Conservation (phyloP, 2,329 filamentous ascomycete genomes). For the Claviceps fusiformis region DNA sequence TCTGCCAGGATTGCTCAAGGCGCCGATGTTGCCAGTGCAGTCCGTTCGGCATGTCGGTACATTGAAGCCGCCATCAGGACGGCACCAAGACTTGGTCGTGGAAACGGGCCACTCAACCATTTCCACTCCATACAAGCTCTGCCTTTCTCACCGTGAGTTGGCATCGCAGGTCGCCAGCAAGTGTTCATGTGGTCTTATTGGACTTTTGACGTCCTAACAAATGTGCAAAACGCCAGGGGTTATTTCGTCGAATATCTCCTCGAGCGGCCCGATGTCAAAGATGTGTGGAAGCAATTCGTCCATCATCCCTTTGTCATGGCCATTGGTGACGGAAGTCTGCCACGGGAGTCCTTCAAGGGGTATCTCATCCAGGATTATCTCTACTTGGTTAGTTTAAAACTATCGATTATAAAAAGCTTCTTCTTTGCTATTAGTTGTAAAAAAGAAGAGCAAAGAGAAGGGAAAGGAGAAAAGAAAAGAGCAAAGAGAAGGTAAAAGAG, state of each 20-base stretch:
- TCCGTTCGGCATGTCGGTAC: slow-evolving; percentile 56
- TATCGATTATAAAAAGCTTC: neutral
- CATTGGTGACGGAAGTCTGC: slow-evolving; percentile 63
- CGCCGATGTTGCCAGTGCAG: slow-evolving; percentile 41
- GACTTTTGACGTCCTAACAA: neutral
- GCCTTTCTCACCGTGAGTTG: slow-evolving; percentile 51
- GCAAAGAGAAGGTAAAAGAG: too few relatives aligned
- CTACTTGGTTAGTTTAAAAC: slow-evolving; percentile 49
- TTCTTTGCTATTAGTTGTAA: neutral
- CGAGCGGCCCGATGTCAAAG: slow-evolving; percentile 57
- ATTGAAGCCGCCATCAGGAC: slow-evolving; percentile 57
- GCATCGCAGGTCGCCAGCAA: neutral
- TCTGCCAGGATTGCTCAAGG: slow-evolving; percentile 57
- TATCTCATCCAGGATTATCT: slow-evolving; percentile 91
- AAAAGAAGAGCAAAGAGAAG: neutral
- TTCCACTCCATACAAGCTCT: slow-evolving; percentile 58
- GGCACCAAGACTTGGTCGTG: slow-evolving; percentile 48
- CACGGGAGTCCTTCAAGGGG: slow-evolving; percentile 65
- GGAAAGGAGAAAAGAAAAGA: neutral
- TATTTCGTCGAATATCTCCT: slow-evolving; percentile 76
- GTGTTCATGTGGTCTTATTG: neutral
- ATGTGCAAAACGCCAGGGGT: slow-evolving; percentile 33
- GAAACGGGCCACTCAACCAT: slow-evolving; percentile 63
- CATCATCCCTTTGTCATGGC: slow-evolving; percentile 71
- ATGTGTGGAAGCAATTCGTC: slow-evolving; percentile 62